Conservation (phyloP, 179 eudicot genomes). For the Beta lomatogona region DNA sequence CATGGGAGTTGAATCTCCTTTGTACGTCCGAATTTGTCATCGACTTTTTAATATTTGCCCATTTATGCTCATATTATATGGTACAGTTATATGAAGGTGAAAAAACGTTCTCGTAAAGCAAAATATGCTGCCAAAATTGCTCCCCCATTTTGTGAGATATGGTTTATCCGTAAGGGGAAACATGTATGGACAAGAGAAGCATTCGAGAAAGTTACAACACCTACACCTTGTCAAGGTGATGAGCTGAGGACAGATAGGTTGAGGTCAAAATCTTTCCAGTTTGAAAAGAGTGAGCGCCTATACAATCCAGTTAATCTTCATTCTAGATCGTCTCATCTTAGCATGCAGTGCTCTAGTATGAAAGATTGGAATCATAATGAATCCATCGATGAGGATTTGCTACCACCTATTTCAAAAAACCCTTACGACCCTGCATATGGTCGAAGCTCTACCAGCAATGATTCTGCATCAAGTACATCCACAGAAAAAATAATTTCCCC, state of each 20-base stretch:
- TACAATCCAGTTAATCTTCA: slow-evolving; percentile 28
- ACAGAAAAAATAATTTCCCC: slow-evolving; percentile 36
- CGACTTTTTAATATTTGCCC: neutral
- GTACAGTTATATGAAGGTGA: slow-evolving; percentile 61
- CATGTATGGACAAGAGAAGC: slow-evolving; percentile 73
- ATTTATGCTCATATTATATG: slow-evolving; percentile 11
- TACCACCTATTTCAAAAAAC: slow-evolving; percentile 27
- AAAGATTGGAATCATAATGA: slow-evolving; percentile 35
- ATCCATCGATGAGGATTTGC: slow-evolving; percentile 29
- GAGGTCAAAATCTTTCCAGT: slow-evolving; percentile 45
- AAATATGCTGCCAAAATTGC: slow-evolving; percentile 61
- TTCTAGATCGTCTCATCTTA: slow-evolving; percentile 37
- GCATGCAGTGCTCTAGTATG: slow-evolving; percentile 21
- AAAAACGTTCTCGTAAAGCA: slow-evolving; percentile 53
- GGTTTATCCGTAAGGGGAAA: slow-evolving; percentile 72
- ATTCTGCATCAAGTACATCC: slow-evolving; percentile 36
- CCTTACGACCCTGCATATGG: slow-evolving; percentile 15
- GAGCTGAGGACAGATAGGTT: slow-evolving; percentile 22
- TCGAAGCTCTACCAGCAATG: slow-evolving; percentile 27
- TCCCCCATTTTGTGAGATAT: slow-evolving; percentile 73
- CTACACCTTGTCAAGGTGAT: slow-evolving; percentile 22
- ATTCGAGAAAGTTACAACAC: slow-evolving; percentile 28
- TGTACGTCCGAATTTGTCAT: neutral
- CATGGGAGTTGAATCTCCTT: neutral
- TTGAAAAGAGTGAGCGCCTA: slow-evolving; percentile 32